phyloP scores from a whole-genome alignment of 2,329 filamentous ascomycete genomes.

The Alternaria burnsii region DNA sequence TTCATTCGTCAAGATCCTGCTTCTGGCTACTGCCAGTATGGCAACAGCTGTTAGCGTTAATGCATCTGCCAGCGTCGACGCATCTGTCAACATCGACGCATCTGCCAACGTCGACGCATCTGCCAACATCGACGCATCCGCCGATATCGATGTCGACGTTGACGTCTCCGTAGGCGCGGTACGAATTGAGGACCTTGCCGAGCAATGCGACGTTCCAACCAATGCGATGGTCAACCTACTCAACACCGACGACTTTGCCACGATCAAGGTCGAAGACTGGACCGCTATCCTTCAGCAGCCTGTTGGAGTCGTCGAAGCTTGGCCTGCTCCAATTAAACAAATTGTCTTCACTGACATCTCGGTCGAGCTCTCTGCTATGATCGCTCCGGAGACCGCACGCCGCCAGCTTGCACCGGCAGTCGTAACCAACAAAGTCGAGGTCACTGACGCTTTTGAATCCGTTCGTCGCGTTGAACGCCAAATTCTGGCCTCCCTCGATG shows the following conservation, averaged over 20 bases:
- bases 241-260: background rate
- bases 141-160: background rate
- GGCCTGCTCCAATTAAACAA: background rate
- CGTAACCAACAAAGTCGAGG: background rate
- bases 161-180: background rate
- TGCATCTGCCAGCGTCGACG: background rate
- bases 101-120: background rate
- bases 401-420: background rate
- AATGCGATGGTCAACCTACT: background rate
- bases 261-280: background rate
- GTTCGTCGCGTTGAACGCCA: slow-evolving; percentile 1
- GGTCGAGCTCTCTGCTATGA: background rate
- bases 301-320: background rate
- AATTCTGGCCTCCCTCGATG: background rate
- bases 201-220: background rate
- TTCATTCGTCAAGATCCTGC: background rate
- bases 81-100: background rate
- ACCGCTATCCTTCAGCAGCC: background rate
- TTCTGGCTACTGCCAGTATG: background rate
- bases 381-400: background rate
- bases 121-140: background rate
- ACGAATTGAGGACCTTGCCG: background rate
- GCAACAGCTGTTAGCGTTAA: background rate
- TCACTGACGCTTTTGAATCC: background rate
- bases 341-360: background rate